Evolutionary conservation across 2,329 filamentous ascomycete genomes (phyloP).

Genomic region (Penicillium capsulatum): DNA sequence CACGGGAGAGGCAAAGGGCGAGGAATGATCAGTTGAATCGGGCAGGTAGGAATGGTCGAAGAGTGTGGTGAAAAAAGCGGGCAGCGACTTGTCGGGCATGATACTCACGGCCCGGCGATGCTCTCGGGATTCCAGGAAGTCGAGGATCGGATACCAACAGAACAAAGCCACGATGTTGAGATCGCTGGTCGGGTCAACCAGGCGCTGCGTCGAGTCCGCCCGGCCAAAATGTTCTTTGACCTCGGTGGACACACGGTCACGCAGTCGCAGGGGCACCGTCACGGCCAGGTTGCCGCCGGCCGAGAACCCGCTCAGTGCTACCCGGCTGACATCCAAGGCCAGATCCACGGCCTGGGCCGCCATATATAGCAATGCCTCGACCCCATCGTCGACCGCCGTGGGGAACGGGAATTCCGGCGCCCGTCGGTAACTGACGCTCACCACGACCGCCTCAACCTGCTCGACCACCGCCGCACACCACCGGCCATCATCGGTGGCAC

Average conservation of each 20-base stretch:
- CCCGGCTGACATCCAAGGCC: slow-evolving; percentile 54
- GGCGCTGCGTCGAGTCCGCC: slow-evolving; percentile 33
- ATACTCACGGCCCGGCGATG: slow-evolving; percentile 54
- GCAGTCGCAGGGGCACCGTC: slow-evolving; percentile 57
- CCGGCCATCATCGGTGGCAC: slow-evolving; percentile 56
- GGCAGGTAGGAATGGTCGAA: slow-evolving; percentile 49
- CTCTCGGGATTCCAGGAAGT: slow-evolving; percentile 58
- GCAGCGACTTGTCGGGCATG: slow-evolving; percentile 50
- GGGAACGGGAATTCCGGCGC: slow-evolving; percentile 61
- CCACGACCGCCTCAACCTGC: slow-evolving; percentile 54
- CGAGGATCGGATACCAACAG: slow-evolving; percentile 60
- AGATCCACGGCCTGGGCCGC: slow-evolving; percentile 54
- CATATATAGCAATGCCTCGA: slow-evolving; percentile 58
- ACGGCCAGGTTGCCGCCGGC: slow-evolving; percentile 61
- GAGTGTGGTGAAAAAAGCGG: slow-evolving; percentile 46
- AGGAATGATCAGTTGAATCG: slow-evolving; percentile 47
- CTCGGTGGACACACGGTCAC: slow-evolving; percentile 34
- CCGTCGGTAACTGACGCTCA: slow-evolving; percentile 58
- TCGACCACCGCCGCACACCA: slow-evolving; percentile 57
- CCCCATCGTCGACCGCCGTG: slow-evolving; percentile 60
- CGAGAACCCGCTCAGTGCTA: slow-evolving; percentile 59
- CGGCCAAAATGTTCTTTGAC: slow-evolving; percentile 25
- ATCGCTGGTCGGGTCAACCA: slow-evolving; percentile 37
- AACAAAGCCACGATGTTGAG: slow-evolving; percentile 54
- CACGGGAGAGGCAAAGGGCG: slow-evolving; percentile 58